Evolutionary conservation across 441 rosid species (phyloP).

Genomic region (Cnidoscolus chayamansa): DNA sequence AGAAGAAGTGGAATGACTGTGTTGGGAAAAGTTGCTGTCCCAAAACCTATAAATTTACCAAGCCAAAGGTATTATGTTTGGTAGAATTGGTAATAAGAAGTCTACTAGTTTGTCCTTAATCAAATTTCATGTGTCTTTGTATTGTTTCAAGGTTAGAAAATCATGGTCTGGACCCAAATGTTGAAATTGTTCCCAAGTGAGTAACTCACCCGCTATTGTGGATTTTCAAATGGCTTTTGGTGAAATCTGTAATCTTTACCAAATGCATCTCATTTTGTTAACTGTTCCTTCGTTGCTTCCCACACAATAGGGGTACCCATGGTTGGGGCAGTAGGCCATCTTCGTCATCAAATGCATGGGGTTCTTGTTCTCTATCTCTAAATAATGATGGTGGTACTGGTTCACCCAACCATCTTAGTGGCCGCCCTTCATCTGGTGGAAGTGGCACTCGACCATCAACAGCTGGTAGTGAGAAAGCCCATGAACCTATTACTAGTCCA

Average conservation of each 20-base stretch:
- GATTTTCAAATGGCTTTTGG: constrained; percentile 2
- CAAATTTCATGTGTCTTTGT: constrained; percentile 25
- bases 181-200: constrained; percentile 99
- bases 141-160: constrained; percentile 81
- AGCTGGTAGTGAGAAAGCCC: constrained; percentile 76
- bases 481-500: constrained; percentile 53
- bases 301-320: constrained; percentile 73
- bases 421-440: constrained; percentile 96
- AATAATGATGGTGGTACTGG: constrained; percentile 65
- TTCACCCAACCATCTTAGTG: constrained; percentile 79
- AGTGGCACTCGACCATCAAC: constrained; percentile 92
- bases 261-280: neutral
- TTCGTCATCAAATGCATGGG: constrained; percentile 84
- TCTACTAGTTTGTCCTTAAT: neutral
- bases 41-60: constrained; percentile 96
- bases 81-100: neutral
- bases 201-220: constrained; percentile 27
- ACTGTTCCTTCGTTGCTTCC: constrained; percentile 17
- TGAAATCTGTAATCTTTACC: constrained; percentile 7
- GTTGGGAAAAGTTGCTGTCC: constrained; percentile 93
- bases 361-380: constrained; percentile 66
- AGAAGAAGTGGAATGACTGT: constrained; percentile 91
- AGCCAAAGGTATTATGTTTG: constrained; percentile 74
- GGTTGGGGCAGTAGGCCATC: constrained; percentile 93
- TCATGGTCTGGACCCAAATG: constrained; percentile 91